A percentile compares a stretch with the other conserved stretches of the same genome.
These are phyloP conservation scores for Podospora anserina DNA, from an alignment of 495 filamentous ascomycete species.

Conservation along the genomic window DNA sequence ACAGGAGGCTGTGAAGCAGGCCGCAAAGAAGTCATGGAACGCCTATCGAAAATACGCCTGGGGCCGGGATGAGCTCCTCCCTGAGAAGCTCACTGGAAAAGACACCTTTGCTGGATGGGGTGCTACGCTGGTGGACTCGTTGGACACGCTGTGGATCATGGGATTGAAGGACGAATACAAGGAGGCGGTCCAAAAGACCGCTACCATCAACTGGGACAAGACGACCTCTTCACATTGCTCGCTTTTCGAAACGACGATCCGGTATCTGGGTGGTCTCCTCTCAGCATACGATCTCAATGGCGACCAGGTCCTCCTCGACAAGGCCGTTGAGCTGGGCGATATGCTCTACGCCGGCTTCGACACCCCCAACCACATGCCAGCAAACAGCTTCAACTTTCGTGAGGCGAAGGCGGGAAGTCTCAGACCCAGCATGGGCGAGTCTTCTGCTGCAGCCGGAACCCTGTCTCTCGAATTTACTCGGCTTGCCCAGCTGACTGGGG, in stretches of 20 bases:
- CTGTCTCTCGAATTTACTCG: slow-evolving; percentile 83
- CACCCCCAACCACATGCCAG: slow-evolving; percentile 84
- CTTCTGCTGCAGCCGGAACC: slow-evolving; percentile 68
- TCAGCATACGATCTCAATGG: slow-evolving; percentile 72
- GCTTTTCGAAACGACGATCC: slow-evolving; percentile 76
- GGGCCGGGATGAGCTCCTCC: slow-evolving; percentile 70
- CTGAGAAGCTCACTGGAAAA: slow-evolving; percentile 51
- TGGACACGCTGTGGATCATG: slow-evolving; percentile 94
- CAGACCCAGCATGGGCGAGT: slow-evolving; percentile 22
- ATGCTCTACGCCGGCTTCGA: slow-evolving; percentile 82
- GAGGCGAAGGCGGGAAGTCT: slow-evolving; percentile 62
- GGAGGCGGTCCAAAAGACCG: slow-evolving; percentile 65
- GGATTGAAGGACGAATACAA: slow-evolving; percentile 75
- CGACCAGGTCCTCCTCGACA: slow-evolving; percentile 59
- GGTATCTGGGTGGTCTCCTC: slow-evolving; percentile 76
- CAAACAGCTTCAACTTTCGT: slow-evolving; percentile 59
- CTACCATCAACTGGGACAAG: slow-evolving; percentile 77
- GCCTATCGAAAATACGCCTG: slow-evolving; percentile 73
- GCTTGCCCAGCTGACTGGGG: slow-evolving; percentile 75
- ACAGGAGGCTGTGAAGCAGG: slow-evolving; percentile 53
- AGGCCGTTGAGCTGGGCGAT: slow-evolving; percentile 80
- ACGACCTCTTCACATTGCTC: slow-evolving; percentile 52
- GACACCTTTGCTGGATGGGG: slow-evolving; percentile 83
- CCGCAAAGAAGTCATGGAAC: slow-evolving; percentile 69
- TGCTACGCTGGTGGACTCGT: slow-evolving; percentile 77